A percentile compares a stretch with the other conserved stretches of the same genome.
These are phyloP conservation scores for Teunomyces cretensis DNA, from an alignment of 805 yeast species.

Conservation along the genomic window DNA sequence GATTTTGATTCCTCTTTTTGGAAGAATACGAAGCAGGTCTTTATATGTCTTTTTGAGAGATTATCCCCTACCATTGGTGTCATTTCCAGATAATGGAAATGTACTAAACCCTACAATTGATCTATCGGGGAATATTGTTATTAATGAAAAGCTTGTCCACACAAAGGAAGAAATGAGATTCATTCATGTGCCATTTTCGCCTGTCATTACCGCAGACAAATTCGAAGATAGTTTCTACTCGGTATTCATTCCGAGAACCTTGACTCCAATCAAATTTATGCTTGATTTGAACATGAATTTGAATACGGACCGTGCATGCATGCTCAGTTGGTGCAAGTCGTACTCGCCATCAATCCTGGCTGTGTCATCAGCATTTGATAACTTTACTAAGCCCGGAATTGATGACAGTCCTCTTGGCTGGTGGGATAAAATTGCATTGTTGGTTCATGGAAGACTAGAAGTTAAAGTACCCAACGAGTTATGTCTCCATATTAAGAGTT, in stretches of 20 bases:
- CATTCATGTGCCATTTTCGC: slow-evolving; percentile 59
- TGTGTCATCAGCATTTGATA: slow-evolving; percentile 41
- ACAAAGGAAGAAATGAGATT: slow-evolving; percentile 45
- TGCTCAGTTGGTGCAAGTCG: slow-evolving; percentile 64
- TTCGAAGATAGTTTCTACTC: slow-evolving; percentile 54
- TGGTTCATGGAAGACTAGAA: slow-evolving; percentile 52
- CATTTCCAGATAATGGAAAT: slow-evolving; percentile 41
- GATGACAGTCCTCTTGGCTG: slow-evolving; percentile 47
- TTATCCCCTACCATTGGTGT: slow-evolving; percentile 57
- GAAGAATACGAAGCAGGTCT: slow-evolving; percentile 44
- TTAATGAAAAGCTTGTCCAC: slow-evolving; percentile 55
- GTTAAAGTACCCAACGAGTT: slow-evolving; percentile 52
- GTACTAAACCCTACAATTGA: slow-evolving; percentile 25
- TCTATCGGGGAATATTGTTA: slow-evolving; percentile 47
- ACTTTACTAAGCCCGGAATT: slow-evolving; percentile 44
- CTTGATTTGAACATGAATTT: slow-evolving; percentile 49
- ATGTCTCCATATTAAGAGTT: slow-evolving; percentile 63
- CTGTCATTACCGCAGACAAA: slow-evolving; percentile 41
- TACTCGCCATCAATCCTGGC: slow-evolving; percentile 60
- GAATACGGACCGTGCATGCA: slow-evolving; percentile 46
- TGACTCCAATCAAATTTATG: slow-evolving; percentile 60
- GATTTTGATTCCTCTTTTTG: slow-evolving; percentile 49
- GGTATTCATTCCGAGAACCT: slow-evolving; percentile 56
- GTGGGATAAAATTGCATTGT: slow-evolving; percentile 55
- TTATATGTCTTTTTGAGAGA: slow-evolving; percentile 50